Base-by-base conservation (phyloP, 2,329 filamentous ascomycete genomes). In the Aspergillus udagawae region DNA sequence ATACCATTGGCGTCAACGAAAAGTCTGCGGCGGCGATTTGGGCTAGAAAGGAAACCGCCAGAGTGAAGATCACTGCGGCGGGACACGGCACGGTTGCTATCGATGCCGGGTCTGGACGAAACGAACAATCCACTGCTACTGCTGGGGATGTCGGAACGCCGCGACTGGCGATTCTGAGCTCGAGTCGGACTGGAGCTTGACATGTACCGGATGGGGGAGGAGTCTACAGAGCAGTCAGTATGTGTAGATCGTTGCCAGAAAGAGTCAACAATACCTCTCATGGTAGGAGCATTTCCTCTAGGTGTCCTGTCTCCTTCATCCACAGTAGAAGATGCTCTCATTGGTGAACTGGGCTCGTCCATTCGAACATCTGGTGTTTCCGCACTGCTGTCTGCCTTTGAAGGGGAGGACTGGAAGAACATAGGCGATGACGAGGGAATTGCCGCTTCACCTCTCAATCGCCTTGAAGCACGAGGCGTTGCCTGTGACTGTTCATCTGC, bases 111-210 rank as follows among this genome's bases (percentile, higher is more conserved):
- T 51, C 82, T 71, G 47, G 82, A 78, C 58, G 87, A 82, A 66
- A 97, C 88, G 70, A 97, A 97, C 29, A 97, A 82, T 4, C 87
- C 90, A 69, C 92, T 96, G 77, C 88, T 91, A 70, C 91, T 91
- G 73, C 90, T 95, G 65, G 85, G 85, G 60, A 91, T 80, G 70
- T 93, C 87, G 53, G 89, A 88, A 63, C 87, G 86, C 52, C 80
- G 79, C 51, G 83, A 80, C 62, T 83, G 77, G 56, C 82, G 75
- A 51, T 70, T 76, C 53, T 78, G 76, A 61, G 79, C 70, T 69
- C 85, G 85, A n/a, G 85, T 86, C 27, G 91, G 91, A 70, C 90
- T 96, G 41, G 93, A 96, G 74, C 91, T 96, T 38, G 91, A 86
- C 56, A 91, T 90, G 72, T 97, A 97, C 72, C 87, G 86, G 64